Evolutionary conservation across 495 filamentous ascomycete species (phyloP), one percentile per base, ranked within the genome.

Genomic region (Cryomyces minteri): DNA sequence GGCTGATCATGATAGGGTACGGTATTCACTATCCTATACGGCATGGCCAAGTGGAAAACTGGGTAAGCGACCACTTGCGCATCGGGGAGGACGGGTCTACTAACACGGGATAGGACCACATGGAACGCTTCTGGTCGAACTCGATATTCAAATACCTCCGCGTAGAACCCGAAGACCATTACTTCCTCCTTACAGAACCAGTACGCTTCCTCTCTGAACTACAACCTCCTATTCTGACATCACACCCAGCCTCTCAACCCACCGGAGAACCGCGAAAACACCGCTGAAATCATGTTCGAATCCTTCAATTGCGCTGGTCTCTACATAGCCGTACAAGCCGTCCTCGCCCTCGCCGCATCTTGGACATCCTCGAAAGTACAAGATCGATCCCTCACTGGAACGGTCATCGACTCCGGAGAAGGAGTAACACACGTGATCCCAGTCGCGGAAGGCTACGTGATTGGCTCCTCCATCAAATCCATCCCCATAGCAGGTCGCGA

Each of bases 81-180:
- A 40, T 43, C n/a, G 5, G 4, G 31, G 30, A 10, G 5, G 32
- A 39, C 1, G 12, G 12, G 39, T 29, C n/a, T 7, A 37, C 48
- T 51, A 29, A 48, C 28, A 64, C 48, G 25, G 40, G 18, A 18
- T n/a, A 86, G 81, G 90, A 98, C 62, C 81, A 92, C 52, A 98
- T 98, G 90, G 90, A 98, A 59, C 77, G 90, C 44, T 98, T 94
- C 63, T 98, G 90, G 90, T 95, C 92, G 41, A 95, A 94, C 66
- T 96, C 92, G 29, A 98, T 98, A 64, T 98, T 98, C 72, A 96
- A 96, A 61, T 98, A 98, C 61, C 75, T 98, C 34, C 77, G 90
- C 45, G 90, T 98, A 47, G 90, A 98, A 63, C 90, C 90, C 29
- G 90, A 98, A 67, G 90, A 98, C 58, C 90, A 98, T 58, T 81